phyloP scores from a whole-genome alignment of 345 rosid species.

The Kandelia obovata region DNA sequence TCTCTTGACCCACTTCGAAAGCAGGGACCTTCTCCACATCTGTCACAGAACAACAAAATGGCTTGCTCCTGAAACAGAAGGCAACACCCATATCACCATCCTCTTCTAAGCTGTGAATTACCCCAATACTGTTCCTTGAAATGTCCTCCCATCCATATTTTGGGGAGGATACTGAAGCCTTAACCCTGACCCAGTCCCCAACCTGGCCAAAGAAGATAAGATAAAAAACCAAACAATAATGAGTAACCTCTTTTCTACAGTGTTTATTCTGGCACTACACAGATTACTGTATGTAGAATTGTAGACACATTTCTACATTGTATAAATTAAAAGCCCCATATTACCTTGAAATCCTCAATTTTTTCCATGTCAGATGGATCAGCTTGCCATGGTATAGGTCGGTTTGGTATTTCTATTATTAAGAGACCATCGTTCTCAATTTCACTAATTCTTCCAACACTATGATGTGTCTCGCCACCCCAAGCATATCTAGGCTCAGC shows the following conservation, averaged over 20 bases:
- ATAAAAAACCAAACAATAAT: slow-evolving; percentile 1
- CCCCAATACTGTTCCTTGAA: slow-evolving; percentile 70
- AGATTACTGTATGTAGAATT: background rate
- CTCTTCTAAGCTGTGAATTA: slow-evolving; percentile 90
- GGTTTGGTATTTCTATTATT: slow-evolving; percentile 84
- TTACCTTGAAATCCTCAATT: slow-evolving; percentile 93
- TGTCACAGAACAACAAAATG: slow-evolving; percentile 85
- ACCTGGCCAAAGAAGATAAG: slow-evolving; percentile 48
- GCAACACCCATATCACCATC: slow-evolving; percentile 94
- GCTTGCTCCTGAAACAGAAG: slow-evolving; percentile 89
- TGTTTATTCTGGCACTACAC: too few species aligned
- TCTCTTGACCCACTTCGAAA: slow-evolving; percentile 87
- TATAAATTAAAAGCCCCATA: background rate
- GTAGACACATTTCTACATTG: background rate
- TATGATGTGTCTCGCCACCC: slow-evolving; percentile 99
- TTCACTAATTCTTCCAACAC: slow-evolving; percentile 88
- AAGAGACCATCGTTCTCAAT: slow-evolving; percentile 96
- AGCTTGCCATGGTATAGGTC: slow-evolving; percentile 92
- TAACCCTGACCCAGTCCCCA: slow-evolving; percentile 96
- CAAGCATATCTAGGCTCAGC: slow-evolving; percentile 98
- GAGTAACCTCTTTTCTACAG: background rate
- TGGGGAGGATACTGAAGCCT: slow-evolving; percentile 92
- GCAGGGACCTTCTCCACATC: slow-evolving; percentile 88
- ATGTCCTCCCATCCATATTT: slow-evolving; percentile 96
- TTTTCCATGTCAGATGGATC: slow-evolving; percentile 99